Evolutionary conservation across 1,284 basidiomycete species (phyloP), one percentile per base, ranked within the genome.

Genomic region (Apiotrichum sp.): DNA sequence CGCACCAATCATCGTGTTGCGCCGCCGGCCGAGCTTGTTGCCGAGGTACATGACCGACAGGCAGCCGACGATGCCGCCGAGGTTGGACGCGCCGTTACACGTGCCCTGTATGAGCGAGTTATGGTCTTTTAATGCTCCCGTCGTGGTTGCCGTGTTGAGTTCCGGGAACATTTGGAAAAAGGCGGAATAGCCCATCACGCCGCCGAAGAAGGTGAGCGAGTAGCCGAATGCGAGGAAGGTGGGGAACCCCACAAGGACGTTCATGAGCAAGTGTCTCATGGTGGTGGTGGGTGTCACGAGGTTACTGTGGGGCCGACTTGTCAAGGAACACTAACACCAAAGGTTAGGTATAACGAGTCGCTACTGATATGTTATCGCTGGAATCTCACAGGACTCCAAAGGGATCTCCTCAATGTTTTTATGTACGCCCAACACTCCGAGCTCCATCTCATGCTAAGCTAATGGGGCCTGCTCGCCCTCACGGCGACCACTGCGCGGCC

Each of bases 31-130:
- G 4, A 74, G 53, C 29, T 53, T 59, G 62, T 77, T 75, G 38
- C 74, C 74, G 22, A 66, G 56, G 59, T 65, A 72, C 50, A 77
- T 65, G 11, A 66, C 65, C 16, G 70, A 61, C 1, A 75, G 55
- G 49, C 72, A 71, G 8, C 73, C 75, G 22, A 69, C 6, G 31
- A 71, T 62, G 32, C 69, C 69, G 33, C 75, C 75, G 39, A 77
- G 65, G 58, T 76, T 73, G 56, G 73, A 68, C 33, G 67, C 64
- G 16, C 68, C 66, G 29, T 68, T 61, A 4, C 62, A 59, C 1
- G 64, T 66, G 11, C 73, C 73, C 52, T 74, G 69, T 40, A 73
- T 61, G 8, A 61, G 53, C 16, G 67, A 62, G 56, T 71, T 64
- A 59, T 66, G 67, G 22, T 39, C 56, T 43, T 66, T 68, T 16